Evolutionary conservation across 805 yeast genomes (phyloP), one percentile per base, ranked within the genome.

Genomic region (Tetrapisispora arboricola): DNA sequence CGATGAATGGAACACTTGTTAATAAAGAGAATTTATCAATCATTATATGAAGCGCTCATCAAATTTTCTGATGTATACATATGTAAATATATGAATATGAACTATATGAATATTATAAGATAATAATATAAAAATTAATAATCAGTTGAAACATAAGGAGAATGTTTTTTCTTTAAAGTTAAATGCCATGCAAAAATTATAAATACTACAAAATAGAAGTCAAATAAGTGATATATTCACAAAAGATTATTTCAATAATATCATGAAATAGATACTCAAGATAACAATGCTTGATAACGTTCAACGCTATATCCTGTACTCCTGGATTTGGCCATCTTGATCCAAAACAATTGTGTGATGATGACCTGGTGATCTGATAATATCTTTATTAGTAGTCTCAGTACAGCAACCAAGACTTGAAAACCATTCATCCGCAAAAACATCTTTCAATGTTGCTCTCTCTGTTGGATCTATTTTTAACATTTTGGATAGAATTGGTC

Each of bases 401-500:
- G 87, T 79, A 59, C 92, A 83, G 49, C 71, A 68, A 36, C 67
- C 63, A 45, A 83, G 80, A 25, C 70, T 72, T 21, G 58, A 53
- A 43, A 82, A 78, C 92, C 92, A 84, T 36, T 72, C 80, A 58
- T 84, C 92, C 21, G 64, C 61, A 44, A 76, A 64, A 8, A 84
- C 73, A 26, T 81, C 87, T 20, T 72, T 72, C 54, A 84, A 63
- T 1, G 82, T 72, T 1, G 86, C 84, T 52, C 94, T 71, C 44
- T 70, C 65, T 1, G 42, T 44, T 11, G 83, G 78, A 48, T 82
- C 84, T 13, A 80, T 66, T 38, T 70, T 69, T 21, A 84, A 62
- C 78, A 84, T 81, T 45, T 63, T 69, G 19, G 82, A 78, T 21
- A 84, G 67, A 8, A 84, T 66, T 13, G 90, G 92, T 60, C 94